Evolutionary conservation across 331 rosid genomes (phyloP), one percentile per base, ranked within the genome.

Genomic region (Rhamnella rubrinervis): DNA sequence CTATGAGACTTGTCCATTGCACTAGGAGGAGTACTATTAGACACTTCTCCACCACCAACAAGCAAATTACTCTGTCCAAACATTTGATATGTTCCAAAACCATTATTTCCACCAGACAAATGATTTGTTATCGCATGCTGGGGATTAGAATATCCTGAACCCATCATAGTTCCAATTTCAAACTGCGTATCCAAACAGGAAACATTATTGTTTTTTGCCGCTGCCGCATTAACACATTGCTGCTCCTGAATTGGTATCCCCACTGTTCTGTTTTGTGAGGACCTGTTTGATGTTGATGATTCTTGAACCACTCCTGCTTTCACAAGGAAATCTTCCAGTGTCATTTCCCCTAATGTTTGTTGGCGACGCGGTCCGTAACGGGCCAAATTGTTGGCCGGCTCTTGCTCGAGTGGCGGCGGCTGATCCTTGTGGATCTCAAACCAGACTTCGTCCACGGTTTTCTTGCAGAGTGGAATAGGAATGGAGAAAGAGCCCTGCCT

Each of bases 291-390:
- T 23, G 88, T 35, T 17, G 47, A 65, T 23, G 88, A 75, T 65
- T 66, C 80, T 40, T 77, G 80, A 15, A 88, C 96, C 2, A 91
- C 87, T 14, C 97, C 97, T 6, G 96, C 96, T 81, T 83, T 88
- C 4, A 86, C 67, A 6, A 91, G 77, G 71, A 88, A 88, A 72
- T 88, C 96, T 71, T 91, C 97, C 50, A 91, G 66, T 8, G 93
- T 88, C 70, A 88, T 83, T 51, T 85, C 91, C 17, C 87, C 89
- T 9, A 86, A 70, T 53, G 86, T 80, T 72, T 72, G 82, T 16
- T 84, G 84, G 62, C 37, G 70, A 14, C 65, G 81, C 8, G 70
- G 67, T 67, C 68, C 59, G 6, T 50, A 69, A 9, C 8, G 69
- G 15, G 12, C 39, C 17, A 72, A 47, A 49, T 49, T 8, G 41